Base-by-base conservation (phyloP, 331 rosid species). In the Arachis monticola region DNA sequence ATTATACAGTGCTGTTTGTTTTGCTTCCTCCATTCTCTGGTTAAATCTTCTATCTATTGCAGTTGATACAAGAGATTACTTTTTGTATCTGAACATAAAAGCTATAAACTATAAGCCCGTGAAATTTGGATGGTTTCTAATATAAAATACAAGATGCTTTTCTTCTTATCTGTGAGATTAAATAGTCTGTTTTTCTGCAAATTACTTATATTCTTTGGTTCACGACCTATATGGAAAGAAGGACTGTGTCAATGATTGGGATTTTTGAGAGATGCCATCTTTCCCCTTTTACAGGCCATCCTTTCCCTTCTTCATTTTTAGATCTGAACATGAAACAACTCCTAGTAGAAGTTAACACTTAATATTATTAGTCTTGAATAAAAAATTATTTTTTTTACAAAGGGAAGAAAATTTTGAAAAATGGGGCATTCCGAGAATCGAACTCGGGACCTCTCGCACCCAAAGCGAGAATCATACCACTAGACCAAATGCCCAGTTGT, bases 401-500 rank as follows among this genome's bases (percentile, higher is more conserved):
- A 35, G 40, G 40, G 40, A 35, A 32, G 40, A 3, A 35, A 35
- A 35, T 2, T 35, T 35, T 35, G 40, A 35, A 35, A 35, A 35
- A 35, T 35, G 40, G 87, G 91, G 86, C 90, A 85, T 86, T 88
- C 84, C 76, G 79, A 90, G 85, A 90, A 88, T 86, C 65, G 85
- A 83, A 87, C 93, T 81, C 77, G 78, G 84, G 81, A 84, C 89
- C 90, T 86, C 91, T 87, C 67, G 86, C 95, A 83, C 91, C 91
- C 91, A 67, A 89, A 83, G 91, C 88, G 69, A 80, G 96, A 86
- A 90, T 90, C 96, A 90, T 83, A 83, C 92, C 87, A 88, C 84
- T 81, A 85, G 90, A 84, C 87, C 89, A 90, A 86, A 84, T 80
- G 89, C 88, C 90, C 85, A 38, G 41, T 38, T 38, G 41, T 4